Conservation (phyloP, 139 green algal species). For the Dunaliella sp. region DNA sequence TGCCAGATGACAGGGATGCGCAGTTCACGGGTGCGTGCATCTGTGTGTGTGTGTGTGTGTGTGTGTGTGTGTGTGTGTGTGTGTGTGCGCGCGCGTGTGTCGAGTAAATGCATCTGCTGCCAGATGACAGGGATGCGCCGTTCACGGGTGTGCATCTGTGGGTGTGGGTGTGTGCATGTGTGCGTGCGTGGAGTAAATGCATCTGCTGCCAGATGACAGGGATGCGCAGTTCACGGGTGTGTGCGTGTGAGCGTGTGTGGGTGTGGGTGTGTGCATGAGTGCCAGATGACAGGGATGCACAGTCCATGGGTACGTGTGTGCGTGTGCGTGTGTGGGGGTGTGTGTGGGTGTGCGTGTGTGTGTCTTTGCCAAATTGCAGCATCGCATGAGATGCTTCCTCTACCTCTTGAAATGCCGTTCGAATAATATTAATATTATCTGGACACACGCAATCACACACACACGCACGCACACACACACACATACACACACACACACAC, state of each 20-base stretch:
- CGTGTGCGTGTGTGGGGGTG: constrained; percentile 13
- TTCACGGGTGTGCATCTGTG: background rate
- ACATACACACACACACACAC: background rate
- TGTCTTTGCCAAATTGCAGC: too few species aligned
- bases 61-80: constrained; percentile 37
- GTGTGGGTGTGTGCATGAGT: too few species aligned
- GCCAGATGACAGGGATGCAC: constrained; percentile 51
- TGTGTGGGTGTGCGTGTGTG: constrained; percentile 48
- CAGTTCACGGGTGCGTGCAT: constrained; percentile 11
- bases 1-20: constrained; percentile 56
- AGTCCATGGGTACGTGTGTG: constrained; percentile 6
- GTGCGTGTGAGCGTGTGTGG: background rate
- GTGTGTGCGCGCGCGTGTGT: constrained; percentile 44
- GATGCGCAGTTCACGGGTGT: background rate
- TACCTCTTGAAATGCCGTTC: too few species aligned
- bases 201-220: background rate
- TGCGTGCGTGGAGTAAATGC: background rate
- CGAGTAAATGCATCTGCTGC: background rate
- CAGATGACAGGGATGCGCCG: background rate
- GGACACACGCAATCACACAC: too few species aligned
- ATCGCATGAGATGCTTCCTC: too few species aligned
- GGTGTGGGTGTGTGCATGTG: constrained; percentile 6
- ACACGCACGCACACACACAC: background rate
- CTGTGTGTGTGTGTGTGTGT: constrained; percentile 15
- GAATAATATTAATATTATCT: too few species aligned